phyloP scores from a whole-genome alignment of 352 stramenopile genomes.

The Thalassiosira livingstoniorum region DNA sequence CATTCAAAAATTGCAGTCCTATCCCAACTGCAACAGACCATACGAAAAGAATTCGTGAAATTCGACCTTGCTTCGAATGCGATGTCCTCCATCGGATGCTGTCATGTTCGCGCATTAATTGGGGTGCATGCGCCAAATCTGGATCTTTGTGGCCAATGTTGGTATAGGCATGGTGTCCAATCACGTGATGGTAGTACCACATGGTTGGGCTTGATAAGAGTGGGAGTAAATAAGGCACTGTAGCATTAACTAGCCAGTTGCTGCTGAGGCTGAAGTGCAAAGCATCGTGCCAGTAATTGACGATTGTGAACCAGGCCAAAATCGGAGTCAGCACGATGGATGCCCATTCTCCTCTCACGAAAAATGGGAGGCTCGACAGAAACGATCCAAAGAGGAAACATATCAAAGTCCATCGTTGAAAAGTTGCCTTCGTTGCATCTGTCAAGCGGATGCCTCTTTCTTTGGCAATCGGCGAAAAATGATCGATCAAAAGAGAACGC shows the following conservation, averaged over 20 bases:
- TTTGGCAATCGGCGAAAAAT: slow-evolving; percentile 54
- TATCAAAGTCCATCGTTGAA: slow-evolving; percentile 40
- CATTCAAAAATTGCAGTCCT: slow-evolving; percentile 51
- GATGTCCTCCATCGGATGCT: slow-evolving; percentile 46
- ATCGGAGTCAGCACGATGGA: slow-evolving; percentile 51
- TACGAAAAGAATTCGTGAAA: slow-evolving; percentile 37
- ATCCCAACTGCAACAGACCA: slow-evolving; percentile 54
- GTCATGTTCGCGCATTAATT: slow-evolving; percentile 61
- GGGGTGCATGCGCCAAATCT: slow-evolving; percentile 57
- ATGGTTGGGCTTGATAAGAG: slow-evolving; percentile 56
- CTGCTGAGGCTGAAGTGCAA: slow-evolving; percentile 53
- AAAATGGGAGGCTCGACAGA: slow-evolving; percentile 47
- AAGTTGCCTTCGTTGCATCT: slow-evolving; percentile 55
- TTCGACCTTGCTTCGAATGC: slow-evolving; percentile 40
- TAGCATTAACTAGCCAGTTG: slow-evolving; percentile 62
- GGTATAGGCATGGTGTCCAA: slow-evolving; percentile 94
- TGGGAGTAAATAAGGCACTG: slow-evolving; percentile 58
- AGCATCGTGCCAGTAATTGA: slow-evolving; percentile 65
- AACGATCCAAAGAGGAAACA: slow-evolving; percentile 36
- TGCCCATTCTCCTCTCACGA: slow-evolving; percentile 41
- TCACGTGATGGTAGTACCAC: slow-evolving; percentile 94
- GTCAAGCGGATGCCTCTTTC: slow-evolving; percentile 16
- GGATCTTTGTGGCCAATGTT: slow-evolving; percentile 87
- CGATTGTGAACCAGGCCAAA: slow-evolving; percentile 50
- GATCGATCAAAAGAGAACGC: slow-evolving; percentile 24